Base-by-base conservation (phyloP, 2,329 filamentous ascomycete species). In the Aspergillus sp. region DNA sequence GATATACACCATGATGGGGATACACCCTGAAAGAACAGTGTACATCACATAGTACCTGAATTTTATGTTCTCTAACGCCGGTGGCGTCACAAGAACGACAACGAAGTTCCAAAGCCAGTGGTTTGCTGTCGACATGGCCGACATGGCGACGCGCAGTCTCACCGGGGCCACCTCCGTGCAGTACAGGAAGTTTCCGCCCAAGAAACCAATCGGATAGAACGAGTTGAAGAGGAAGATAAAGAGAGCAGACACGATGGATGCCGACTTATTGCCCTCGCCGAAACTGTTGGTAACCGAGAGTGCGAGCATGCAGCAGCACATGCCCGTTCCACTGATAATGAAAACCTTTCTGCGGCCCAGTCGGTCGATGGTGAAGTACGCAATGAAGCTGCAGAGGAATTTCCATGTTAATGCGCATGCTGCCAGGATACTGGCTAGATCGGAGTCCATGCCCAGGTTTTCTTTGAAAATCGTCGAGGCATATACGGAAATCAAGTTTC, bases 1-100 rank as follows among this genome's bases (percentile, higher is more conserved):
- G 58, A 78, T 72, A 60, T 78, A 80, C 28, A 77, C 73, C 12
- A 28, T 8, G 13, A 71, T 64, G 0, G 76, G 76, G 12, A 78
- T 56, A 31, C 40, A 48, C 2, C 42, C 50, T 2, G 51, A 66
- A 51, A 77, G 75, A 47, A 69, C 65, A 7, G 73, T 71, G 54
- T 77, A 76, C 47, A 76, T 72, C 26, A 37, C 29, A n/a, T 37
- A 37, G 36, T 37, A 37, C 36, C 29, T 26, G 27, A 28, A 37
- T 7, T 27, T 11, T n/a, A n/a, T n/a, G n/a, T n/a, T n/a, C n/a
- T n/a, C n/a, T n/a, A n/a, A n/a, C n/a, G n/a, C n/a, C n/a, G n/a
- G n/a, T n/a, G n/a, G n/a, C n/a, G 80, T 82, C 36, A 84, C 74
- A 74, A 82, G 80, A 36, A 84, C 81, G 28, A 84, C 77, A 50